Conservation (phyloP, 306 rosid genomes). For the Boehmeria nivea region DNA sequence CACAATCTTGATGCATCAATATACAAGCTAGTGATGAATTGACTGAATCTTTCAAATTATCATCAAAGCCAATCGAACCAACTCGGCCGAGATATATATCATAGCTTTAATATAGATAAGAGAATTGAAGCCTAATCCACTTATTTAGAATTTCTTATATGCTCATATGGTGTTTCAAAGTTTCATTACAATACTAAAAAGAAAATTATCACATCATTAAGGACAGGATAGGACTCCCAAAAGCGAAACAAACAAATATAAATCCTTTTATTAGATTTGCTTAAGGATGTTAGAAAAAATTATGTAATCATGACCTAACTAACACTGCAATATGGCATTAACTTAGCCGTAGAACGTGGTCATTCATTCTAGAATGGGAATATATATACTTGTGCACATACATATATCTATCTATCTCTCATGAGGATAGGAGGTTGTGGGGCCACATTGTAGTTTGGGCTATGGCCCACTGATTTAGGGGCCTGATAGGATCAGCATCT, state of each 20-base stretch:
- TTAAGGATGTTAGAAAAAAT: neutral
- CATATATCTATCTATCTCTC: neutral
- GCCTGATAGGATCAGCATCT: conserved; percentile 38
- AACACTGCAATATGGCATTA: conserved; percentile 22
- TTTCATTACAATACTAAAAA: neutral
- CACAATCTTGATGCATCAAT: too few relatives aligned
- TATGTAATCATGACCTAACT: conserved; percentile 9
- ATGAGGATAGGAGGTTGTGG: conserved; percentile 31
- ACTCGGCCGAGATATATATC: too few relatives aligned
- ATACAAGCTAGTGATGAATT: too few relatives aligned
- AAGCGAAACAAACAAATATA: too few relatives aligned
- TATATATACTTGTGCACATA: too few relatives aligned
- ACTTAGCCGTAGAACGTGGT: conserved; percentile 30
- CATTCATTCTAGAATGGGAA: conserved; percentile 17
- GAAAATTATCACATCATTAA: too few relatives aligned
- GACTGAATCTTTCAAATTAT: too few relatives aligned
- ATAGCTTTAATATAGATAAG: too few relatives aligned
- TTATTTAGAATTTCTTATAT: neutral
- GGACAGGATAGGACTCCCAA: too few relatives aligned
- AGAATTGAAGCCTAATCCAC: too few relatives aligned
- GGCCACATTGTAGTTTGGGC: conserved; percentile 34
- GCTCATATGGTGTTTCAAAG: neutral
- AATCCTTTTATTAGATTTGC: too few relatives aligned
- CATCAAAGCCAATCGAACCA: too few relatives aligned
- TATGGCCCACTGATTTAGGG: conserved; percentile 42